phyloP scores from a whole-genome alignment of 1,284 basidiomycete species.

The Hemileia vastatrix region DNA sequence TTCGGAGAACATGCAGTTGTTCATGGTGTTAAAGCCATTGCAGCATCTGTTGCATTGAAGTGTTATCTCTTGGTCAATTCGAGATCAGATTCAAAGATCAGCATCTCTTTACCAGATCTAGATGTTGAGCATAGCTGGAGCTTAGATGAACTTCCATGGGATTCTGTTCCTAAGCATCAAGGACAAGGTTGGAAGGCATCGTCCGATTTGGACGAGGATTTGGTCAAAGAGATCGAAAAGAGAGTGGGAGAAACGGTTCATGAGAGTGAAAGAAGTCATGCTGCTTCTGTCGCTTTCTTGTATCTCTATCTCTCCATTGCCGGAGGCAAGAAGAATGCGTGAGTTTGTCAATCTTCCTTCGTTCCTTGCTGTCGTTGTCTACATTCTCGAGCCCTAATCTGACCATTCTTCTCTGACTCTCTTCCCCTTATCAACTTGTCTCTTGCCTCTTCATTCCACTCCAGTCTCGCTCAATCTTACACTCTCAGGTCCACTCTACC shows the following conservation, averaged over 20 bases:
- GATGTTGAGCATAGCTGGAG: constrained; percentile 73
- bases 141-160: constrained; percentile 69
- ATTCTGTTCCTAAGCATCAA: constrained; percentile 46
- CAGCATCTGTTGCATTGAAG: constrained; percentile 84
- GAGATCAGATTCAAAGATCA: constrained; percentile 63
- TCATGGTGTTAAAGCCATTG: constrained; percentile 81
- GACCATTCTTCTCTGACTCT: background rate
- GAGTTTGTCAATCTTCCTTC: constrained; percentile 36
- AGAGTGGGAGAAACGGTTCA: constrained; percentile 33
- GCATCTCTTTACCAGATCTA: constrained; percentile 71
- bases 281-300: constrained; percentile 74
- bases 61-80: constrained; percentile 78
- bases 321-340: constrained; percentile 52
- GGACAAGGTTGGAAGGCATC: constrained; percentile 1
- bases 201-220: constrained; percentile 20
- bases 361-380: background rate
- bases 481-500: constrained; percentile 79
- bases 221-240: constrained; percentile 30
- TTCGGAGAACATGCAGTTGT: constrained; percentile 99
- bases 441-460: background rate
- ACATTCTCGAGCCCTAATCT: background rate
- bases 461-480: constrained; percentile 50
- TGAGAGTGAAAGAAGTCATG: constrained; percentile 52
- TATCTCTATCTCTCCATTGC: constrained; percentile 83
- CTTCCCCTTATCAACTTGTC: background rate